A percentile compares a stretch with the other conserved stretches of the same genome.
These are phyloP conservation scores for Tylopilus vinaceipallidus DNA, from an alignment of 768 basidiomycete genomes.

Conservation along the genomic window DNA sequence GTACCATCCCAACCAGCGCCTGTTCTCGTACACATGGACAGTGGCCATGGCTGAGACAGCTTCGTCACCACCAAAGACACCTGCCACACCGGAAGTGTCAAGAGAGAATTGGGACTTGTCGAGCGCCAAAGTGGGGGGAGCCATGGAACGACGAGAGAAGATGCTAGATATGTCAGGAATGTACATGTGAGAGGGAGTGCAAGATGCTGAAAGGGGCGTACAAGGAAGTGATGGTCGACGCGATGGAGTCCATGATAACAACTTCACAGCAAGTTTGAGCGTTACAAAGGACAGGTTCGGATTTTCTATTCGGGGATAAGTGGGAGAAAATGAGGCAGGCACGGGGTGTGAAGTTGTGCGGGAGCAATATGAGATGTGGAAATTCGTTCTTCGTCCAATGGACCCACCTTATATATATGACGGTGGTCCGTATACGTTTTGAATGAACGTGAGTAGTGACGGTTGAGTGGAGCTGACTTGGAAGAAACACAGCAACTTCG, in stretches of 20 bases:
- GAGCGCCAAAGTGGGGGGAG: conserved; percentile 9
- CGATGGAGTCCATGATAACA: conserved; percentile 1
- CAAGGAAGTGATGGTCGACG: conserved; percentile 1
- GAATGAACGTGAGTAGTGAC: background rate
- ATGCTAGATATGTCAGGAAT: conserved; percentile 17
- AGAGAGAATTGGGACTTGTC: conserved; percentile 26
- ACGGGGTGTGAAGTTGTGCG: background rate
- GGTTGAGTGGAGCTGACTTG: background rate
- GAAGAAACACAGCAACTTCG: too few species aligned
- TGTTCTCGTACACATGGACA: conserved; percentile 34
- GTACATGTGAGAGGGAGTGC: conserved; percentile 19
- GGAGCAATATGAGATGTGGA: background rate
- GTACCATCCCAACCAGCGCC: conserved; percentile 38
- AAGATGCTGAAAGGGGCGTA: conserved; percentile 2
- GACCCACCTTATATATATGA: background rate
- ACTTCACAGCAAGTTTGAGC: background rate
- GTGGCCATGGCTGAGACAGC: conserved; percentile 39
- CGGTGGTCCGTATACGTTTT: background rate
- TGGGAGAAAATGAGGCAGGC: background rate
- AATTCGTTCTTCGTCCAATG: background rate
- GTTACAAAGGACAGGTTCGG: background rate
- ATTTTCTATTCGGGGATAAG: conserved; percentile 4
- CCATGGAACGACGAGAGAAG: conserved; percentile 16
- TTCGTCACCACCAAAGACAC: conserved; percentile 39
- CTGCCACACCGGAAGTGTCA: conserved; percentile 34